Conservation (phyloP, 768 basidiomycete genomes). For the Ramaria sp. region DNA sequence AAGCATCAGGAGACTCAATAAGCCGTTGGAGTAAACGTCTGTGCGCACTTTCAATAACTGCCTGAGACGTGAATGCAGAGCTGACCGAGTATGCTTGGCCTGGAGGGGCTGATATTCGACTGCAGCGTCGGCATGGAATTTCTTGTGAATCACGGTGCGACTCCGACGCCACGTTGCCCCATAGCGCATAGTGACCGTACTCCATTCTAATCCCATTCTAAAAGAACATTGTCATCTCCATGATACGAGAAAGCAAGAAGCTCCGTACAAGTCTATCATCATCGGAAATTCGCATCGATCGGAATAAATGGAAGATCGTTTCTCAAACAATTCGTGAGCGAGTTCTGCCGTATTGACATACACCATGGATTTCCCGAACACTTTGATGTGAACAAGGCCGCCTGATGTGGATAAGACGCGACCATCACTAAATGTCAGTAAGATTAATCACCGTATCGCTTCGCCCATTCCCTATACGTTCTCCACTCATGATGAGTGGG, state of each 20-base stretch:
- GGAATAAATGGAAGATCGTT: background rate
- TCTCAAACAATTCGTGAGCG: background rate
- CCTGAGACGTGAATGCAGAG: background rate
- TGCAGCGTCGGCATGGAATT: conserved; percentile 22
- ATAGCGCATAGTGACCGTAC: background rate
- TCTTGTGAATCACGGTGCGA: conserved; percentile 19
- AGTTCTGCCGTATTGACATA: background rate
- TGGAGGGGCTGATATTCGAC: conserved; percentile 24
- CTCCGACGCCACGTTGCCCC: background rate
- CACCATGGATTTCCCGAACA: no score
- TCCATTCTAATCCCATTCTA: background rate
- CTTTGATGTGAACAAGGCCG: background rate
- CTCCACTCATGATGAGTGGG: conserved; percentile 5
- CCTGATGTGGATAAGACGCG: background rate
- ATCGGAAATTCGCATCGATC: background rate
- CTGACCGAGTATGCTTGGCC: conserved; percentile 5
- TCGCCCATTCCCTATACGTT: conserved; percentile 6
- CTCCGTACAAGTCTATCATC: background rate
- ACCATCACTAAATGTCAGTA: background rate
- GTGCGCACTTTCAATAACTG: background rate
- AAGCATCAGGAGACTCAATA: no score
- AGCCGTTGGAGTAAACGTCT: no score
- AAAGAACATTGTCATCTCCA: background rate
- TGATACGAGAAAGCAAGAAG: background rate
- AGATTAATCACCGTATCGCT: conserved; percentile 10